Evolutionary conservation across 352 stramenopile species (phyloP).

Genomic region (Pythium biforme): DNA sequence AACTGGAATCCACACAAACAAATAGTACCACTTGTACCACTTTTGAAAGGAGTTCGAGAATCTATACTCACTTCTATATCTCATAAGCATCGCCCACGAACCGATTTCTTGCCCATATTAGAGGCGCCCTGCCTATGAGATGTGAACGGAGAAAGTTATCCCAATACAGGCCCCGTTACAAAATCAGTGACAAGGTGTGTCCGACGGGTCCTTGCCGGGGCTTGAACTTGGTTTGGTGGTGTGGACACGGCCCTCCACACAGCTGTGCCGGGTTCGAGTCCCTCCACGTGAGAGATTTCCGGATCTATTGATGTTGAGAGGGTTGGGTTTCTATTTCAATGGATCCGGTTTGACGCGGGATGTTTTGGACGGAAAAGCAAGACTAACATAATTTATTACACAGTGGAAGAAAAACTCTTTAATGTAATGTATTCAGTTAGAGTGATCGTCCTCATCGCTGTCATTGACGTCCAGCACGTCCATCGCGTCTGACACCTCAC

Average conservation of each 20-base stretch:
- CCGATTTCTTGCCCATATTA: background rate
- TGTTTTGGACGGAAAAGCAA: background rate
- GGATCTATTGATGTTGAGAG: slow-evolving; percentile 6
- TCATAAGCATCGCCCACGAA: background rate
- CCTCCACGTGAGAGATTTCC: slow-evolving; percentile 6
- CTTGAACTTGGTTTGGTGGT: slow-evolving; percentile 11
- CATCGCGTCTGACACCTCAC: background rate
- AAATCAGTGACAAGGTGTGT: background rate
- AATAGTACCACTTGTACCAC: no score
- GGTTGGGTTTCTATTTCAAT: slow-evolving; percentile 3
- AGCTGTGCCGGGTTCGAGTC: slow-evolving; percentile 12
- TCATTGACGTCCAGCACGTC: background rate
- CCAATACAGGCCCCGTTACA: background rate
- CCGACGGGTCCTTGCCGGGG: background rate
- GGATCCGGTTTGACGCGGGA: background rate
- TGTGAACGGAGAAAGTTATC: background rate
- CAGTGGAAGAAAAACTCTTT: background rate
- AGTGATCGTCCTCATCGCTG: background rate
- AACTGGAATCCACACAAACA: no score
- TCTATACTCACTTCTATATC: background rate
- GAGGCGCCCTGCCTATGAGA: background rate
- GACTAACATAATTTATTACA: background rate
- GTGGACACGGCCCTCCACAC: slow-evolving; percentile 3
- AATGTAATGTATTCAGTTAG: background rate
- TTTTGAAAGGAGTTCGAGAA: no score